Conservation (phyloP, 257 asterid genomes). For the Leptodermis oblonga region DNA sequence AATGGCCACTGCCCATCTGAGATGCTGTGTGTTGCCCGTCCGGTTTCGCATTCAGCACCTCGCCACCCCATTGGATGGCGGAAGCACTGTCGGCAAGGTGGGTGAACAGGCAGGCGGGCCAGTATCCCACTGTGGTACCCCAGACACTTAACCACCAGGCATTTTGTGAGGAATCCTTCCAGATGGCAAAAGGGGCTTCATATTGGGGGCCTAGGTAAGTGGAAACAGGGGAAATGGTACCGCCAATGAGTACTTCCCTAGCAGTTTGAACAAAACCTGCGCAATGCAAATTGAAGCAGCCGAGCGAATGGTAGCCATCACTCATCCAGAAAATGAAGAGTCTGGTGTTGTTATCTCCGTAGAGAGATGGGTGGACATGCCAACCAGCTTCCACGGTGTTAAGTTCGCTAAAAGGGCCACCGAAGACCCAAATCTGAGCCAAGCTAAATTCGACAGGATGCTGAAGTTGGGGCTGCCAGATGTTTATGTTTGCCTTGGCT, state of each 20-base stretch:
- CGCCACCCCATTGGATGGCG: constrained; percentile 20
- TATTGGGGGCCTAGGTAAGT: constrained; percentile 21
- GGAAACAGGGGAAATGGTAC: constrained; percentile 20
- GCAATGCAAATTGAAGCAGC: neutral
- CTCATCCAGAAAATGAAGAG: neutral
- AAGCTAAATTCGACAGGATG: constrained; percentile 16
- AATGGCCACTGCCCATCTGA: constrained; percentile 28
- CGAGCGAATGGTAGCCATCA: neutral
- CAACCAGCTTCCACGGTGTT: constrained; percentile 28
- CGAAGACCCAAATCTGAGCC: constrained; percentile 25
- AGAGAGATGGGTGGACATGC: constrained; percentile 1
- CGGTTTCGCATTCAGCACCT: constrained; percentile 9
- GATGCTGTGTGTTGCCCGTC: constrained; percentile 18
- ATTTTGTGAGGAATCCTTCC: constrained; percentile 21
- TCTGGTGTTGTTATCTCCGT: neutral
- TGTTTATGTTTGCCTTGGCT: constrained; percentile 24
- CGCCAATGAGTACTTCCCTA: constrained; percentile 18
- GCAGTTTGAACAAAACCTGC: constrained; percentile 11
- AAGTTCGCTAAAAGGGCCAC: constrained; percentile 7
- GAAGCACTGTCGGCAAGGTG: constrained; percentile 11
- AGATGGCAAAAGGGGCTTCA: constrained; percentile 19
- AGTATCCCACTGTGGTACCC: constrained; percentile 15
- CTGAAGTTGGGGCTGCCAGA: constrained; percentile 21
- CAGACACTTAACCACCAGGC: constrained; percentile 17
- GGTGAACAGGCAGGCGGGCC: constrained; percentile 20